phyloP scores from a whole-genome alignment of 2,329 filamentous ascomycete genomes.

The Phialophora verrucosa region DNA sequence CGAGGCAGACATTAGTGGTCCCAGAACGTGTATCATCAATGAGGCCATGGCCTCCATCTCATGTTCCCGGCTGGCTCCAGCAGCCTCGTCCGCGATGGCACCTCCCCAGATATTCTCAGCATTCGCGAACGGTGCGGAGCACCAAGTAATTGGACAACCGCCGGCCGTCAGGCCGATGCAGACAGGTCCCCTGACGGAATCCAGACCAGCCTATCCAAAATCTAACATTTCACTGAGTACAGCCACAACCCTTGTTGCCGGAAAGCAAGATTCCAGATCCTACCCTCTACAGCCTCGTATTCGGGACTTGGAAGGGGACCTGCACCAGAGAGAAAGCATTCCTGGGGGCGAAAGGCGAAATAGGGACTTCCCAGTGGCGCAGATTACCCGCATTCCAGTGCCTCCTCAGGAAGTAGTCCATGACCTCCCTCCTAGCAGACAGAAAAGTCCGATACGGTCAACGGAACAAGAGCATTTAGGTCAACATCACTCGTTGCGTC shows the following conservation, averaged over 20 bases:
- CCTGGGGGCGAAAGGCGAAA: background rate
- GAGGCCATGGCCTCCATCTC: background rate
- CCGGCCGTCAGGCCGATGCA: conserved; percentile 4
- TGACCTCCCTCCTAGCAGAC: background rate
- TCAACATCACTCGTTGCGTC: background rate
- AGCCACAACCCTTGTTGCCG: conserved; percentile 27
- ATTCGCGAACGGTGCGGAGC: background rate
- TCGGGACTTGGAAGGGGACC: background rate
- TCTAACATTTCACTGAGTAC: conserved; percentile 31
- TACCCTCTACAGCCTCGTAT: background rate
- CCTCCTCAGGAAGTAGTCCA: background rate
- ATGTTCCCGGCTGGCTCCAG: background rate
- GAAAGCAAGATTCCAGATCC: background rate
- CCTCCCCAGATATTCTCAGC: conserved; percentile 19
- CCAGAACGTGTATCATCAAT: background rate
- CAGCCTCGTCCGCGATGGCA: conserved; percentile 9
- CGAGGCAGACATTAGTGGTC: background rate
- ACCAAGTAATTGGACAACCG: background rate
- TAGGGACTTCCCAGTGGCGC: background rate
- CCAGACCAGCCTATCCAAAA: conserved; percentile 4
- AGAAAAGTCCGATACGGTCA: background rate
- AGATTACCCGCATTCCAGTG: background rate
- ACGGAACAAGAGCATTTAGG: background rate
- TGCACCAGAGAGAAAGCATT: background rate
- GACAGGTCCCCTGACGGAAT: background rate